Conservation (phyloP, 2,329 filamentous ascomycete species). For the Calonectria pauciramosa region DNA sequence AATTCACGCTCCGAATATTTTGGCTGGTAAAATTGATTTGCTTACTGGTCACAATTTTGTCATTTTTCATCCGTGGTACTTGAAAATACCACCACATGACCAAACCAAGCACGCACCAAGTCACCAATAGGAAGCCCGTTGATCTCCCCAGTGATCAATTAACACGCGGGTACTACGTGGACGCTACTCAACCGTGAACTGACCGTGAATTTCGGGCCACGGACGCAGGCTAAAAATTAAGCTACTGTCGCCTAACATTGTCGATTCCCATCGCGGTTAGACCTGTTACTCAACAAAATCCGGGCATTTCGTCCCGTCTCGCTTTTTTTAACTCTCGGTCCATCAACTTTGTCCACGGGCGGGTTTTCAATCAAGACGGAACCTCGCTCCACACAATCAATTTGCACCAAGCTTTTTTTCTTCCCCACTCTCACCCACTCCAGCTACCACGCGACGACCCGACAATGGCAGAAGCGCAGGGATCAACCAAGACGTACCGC, state of each 20-base stretch:
- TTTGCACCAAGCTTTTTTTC: neutral
- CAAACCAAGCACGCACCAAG: neutral
- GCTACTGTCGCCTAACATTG: neutral
- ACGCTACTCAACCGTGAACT: neutral
- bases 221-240: neutral
- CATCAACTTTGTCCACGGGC: neutral
- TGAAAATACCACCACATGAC: neutral
- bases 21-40: neutral
- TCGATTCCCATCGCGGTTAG: neutral
- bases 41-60: neutral
- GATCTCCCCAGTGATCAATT: neutral
- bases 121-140: neutral
- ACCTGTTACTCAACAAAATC: neutral
- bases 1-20: neutral
- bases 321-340: neutral
- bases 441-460: neutral
- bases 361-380: neutral
- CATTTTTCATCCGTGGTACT: neutral
- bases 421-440: neutral
- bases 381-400: neutral
- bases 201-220: neutral
- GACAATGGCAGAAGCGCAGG: slow-evolving; percentile 26
- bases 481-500: slow-evolving; percentile 58
- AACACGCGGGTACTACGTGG: neutral
- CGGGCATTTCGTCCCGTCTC: neutral